These are phyloP conservation scores for Russula earlei DNA, from an alignment of 768 basidiomycete genomes.

Conservation along the genomic window DNA sequence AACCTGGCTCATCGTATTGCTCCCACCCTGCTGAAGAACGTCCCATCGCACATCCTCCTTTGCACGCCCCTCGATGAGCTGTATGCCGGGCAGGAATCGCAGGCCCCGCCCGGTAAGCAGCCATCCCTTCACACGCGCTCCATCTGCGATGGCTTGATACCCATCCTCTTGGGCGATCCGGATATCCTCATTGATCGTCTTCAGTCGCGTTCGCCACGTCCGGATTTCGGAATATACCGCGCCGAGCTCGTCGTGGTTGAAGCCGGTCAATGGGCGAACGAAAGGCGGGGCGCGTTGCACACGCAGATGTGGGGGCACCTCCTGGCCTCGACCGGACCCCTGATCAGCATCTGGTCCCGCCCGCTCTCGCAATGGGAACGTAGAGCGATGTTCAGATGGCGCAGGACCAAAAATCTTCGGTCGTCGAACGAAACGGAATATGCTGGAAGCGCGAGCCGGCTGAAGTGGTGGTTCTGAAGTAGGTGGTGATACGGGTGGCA, in stretches of 20 bases:
- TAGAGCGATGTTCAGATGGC: conserved; percentile 40
- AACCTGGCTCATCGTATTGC: conserved; percentile 35
- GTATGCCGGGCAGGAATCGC: conserved; percentile 48
- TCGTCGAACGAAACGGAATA: conserved; percentile 14
- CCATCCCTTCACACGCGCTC: conserved; percentile 66
- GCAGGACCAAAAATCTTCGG: conserved; percentile 21
- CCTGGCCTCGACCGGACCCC: conserved; percentile 32
- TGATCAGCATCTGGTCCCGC: conserved; percentile 24
- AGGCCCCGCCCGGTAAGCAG: conserved; percentile 65
- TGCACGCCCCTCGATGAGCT: conserved; percentile 68
- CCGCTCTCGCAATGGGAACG: conserved; percentile 48
- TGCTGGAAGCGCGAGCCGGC: conserved; percentile 11
- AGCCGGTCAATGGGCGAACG: conserved; percentile 63
- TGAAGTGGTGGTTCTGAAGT: conserved; percentile 19
- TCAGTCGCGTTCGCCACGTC: conserved; percentile 57
- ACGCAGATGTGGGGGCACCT: conserved; percentile 54
- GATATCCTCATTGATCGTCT: conserved; percentile 66
- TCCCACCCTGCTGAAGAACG: conserved; percentile 50
- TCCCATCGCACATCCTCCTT: conserved; percentile 82
- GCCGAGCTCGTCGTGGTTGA: conserved; percentile 57
- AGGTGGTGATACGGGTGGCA: conserved; percentile 3
- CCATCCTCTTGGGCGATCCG: conserved; percentile 53
- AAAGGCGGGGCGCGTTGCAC: conserved; percentile 61
- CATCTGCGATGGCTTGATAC: conserved; percentile 67
- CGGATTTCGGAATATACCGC: conserved; percentile 61